These are phyloP conservation scores for Trichoderma guizhouense DNA, from an alignment of 2,329 filamentous ascomycete genomes.

Conservation along the genomic window DNA sequence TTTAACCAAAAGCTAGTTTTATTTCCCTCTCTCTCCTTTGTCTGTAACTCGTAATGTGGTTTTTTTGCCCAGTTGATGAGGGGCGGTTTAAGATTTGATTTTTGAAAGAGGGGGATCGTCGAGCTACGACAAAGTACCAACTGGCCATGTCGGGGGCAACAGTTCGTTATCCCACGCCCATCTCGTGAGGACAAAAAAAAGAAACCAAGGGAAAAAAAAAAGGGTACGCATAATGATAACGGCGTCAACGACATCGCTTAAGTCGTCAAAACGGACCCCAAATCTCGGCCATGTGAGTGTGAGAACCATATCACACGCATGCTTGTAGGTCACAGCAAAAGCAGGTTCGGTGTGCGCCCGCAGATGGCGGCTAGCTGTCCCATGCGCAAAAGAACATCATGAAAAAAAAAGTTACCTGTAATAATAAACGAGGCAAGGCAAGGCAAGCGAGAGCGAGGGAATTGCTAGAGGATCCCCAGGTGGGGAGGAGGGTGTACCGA, in stretches of 20 bases:
- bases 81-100: not conserved
- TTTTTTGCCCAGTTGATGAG: not conserved
- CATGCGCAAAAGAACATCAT: not conserved
- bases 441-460: not conserved
- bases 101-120: not conserved
- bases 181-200: not conserved
- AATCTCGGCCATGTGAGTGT: not conserved
- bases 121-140: not conserved
- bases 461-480: not conserved
- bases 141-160: not conserved
- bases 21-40: not conserved
- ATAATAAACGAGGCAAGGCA: not conserved
- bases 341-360: not conserved
- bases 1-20: not conserved
- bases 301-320: not conserved
- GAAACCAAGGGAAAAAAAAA: not conserved
- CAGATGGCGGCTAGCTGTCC: not conserved
- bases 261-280: not conserved
- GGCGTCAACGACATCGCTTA: not conserved
- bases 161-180: not conserved
- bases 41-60: not conserved
- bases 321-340: not conserved
- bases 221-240: not conserved
- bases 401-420: not conserved
- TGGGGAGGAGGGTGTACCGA: constrained; percentile 6